Conservation (phyloP, 352 stramenopile species). For the Globisporangium splendens region DNA sequence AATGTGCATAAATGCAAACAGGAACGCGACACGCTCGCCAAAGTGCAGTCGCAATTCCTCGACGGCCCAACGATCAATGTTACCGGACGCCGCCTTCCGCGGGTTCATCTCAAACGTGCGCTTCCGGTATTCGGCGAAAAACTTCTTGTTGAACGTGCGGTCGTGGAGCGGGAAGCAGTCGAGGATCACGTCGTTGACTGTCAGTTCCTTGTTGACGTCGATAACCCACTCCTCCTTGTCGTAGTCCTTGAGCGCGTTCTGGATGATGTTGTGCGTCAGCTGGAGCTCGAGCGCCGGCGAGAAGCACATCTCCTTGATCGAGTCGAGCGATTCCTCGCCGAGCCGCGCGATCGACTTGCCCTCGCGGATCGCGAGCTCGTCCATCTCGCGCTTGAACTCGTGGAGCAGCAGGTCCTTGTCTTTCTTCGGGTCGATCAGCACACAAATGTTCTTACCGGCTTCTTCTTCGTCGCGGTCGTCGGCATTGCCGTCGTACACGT, state of each 20-base stretch:
- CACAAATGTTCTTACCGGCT: slow-evolving; percentile 63
- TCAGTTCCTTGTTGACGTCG: slow-evolving; percentile 82
- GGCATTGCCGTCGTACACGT: slow-evolving; percentile 41
- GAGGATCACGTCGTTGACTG: slow-evolving; percentile 69
- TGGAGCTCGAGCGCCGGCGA: slow-evolving; percentile 82
- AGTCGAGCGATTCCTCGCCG: slow-evolving; percentile 75
- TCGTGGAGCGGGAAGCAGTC: slow-evolving; percentile 84
- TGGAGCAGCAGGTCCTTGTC: slow-evolving; percentile 76
- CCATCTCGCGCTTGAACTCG: slow-evolving; percentile 87
- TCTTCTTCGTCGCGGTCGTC: slow-evolving; percentile 45
- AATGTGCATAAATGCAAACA: slow-evolving; percentile 90
- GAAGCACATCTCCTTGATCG: slow-evolving; percentile 82
- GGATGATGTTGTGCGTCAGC: slow-evolving; percentile 87
- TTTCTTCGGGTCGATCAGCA: slow-evolving; percentile 83
- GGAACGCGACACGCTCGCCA: slow-evolving; percentile 83
- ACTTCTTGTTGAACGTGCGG: slow-evolving; percentile 82
- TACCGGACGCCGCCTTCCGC: slow-evolving; percentile 63
- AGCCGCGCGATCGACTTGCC: slow-evolving; percentile 58
- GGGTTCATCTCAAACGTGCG: slow-evolving; percentile 73
- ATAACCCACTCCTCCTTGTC: slow-evolving; percentile 88
- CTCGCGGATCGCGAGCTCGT: slow-evolving; percentile 81
- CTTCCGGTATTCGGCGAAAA: slow-evolving; percentile 85
- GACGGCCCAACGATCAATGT: slow-evolving; percentile 82
- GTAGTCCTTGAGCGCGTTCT: slow-evolving; percentile 84
- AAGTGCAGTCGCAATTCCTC: slow-evolving; percentile 86